A percentile compares a stretch with the other conserved stretches of the same genome.
phyloP scores from a whole-genome alignment of 1,284 basidiomycete species.

The Heterobasidion irregulare region DNA sequence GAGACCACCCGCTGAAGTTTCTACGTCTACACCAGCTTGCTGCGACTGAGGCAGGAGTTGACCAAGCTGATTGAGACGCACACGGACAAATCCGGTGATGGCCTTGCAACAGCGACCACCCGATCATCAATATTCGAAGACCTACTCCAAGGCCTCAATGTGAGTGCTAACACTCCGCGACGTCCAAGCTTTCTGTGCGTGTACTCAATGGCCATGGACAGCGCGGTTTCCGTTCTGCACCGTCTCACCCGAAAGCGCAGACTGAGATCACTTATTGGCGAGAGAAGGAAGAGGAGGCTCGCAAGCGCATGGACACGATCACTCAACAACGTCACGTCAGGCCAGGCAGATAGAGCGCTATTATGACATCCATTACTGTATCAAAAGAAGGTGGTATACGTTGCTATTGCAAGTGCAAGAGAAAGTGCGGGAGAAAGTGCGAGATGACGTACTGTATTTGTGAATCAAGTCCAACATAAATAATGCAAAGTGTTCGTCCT shows the following conservation, averaged over 20 bases:
- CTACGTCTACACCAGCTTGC: slow-evolving; percentile 42
- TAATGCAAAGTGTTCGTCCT: background rate
- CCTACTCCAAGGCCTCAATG: slow-evolving; percentile 71
- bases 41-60: slow-evolving; percentile 84
- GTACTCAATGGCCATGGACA: background rate
- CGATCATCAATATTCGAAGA: slow-evolving; percentile 70
- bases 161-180: slow-evolving; percentile 27
- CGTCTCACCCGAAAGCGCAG: slow-evolving; percentile 48
- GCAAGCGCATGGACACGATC: slow-evolving; percentile 30
- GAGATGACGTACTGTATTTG: background rate
- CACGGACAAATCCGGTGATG: slow-evolving; percentile 58
- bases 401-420: background rate
- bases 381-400: background rate
- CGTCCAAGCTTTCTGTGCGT: background rate
- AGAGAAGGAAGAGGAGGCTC: slow-evolving; percentile 48
- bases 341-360: background rate
- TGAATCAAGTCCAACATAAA: background rate
- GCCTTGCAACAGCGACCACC: slow-evolving; percentile 56
- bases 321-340: background rate
- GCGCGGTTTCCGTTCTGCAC: slow-evolving; percentile 23
- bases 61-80: slow-evolving; percentile 71
- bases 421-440: background rate
- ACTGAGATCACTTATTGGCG: slow-evolving; percentile 51
- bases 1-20: background rate
- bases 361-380: background rate